These are phyloP conservation scores for Naganishia liquefaciens DNA, from an alignment of 1,284 basidiomycete genomes.

Conservation along the genomic window DNA sequence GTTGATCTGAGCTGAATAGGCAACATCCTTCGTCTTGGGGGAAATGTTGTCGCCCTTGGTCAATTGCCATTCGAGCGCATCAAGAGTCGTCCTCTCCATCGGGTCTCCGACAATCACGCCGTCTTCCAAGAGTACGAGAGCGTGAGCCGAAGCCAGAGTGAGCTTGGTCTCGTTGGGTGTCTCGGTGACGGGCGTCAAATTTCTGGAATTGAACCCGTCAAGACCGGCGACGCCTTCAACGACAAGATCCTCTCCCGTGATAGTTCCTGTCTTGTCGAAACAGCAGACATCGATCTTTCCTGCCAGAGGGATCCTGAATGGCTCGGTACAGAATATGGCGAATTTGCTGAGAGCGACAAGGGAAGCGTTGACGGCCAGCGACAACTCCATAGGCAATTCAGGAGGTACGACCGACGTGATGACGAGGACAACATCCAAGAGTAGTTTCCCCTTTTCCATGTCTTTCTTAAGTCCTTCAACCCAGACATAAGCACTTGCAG, in stretches of 20 bases:
- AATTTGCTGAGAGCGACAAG: conserved; percentile 89
- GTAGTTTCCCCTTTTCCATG: conserved; percentile 86
- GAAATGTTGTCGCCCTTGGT: conserved; percentile 74
- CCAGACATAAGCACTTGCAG: conserved; percentile 96
- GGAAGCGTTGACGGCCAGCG: conserved; percentile 88
- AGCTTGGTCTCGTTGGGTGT: conserved; percentile 76
- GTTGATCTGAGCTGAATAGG: conserved; percentile 64
- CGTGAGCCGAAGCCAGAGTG: conserved; percentile 91
- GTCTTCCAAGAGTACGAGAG: conserved; percentile 84
- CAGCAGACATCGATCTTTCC: conserved; percentile 94
- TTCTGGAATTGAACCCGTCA: conserved; percentile 63
- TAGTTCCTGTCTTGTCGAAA: conserved; percentile 97
- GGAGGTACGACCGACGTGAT: conserved; percentile 94
- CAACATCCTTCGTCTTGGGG: conserved; percentile 60
- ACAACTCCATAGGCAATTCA: conserved; percentile 93
- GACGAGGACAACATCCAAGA: conserved; percentile 90
- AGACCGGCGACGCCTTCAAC: conserved; percentile 87
- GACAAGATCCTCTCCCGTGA: conserved; percentile 91
- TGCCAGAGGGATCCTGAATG: conserved; percentile 90
- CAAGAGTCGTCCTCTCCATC: conserved; percentile 97
- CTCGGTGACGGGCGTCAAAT: conserved; percentile 75
- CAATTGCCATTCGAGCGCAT: conserved; percentile 87
- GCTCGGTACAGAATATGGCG: conserved; percentile 96
- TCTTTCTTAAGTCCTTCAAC: conserved; percentile 86
- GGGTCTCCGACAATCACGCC: conserved; percentile 94